Conservation (phyloP, 768 basidiomycete species). For the Boletus rufocinnamomeus region DNA sequence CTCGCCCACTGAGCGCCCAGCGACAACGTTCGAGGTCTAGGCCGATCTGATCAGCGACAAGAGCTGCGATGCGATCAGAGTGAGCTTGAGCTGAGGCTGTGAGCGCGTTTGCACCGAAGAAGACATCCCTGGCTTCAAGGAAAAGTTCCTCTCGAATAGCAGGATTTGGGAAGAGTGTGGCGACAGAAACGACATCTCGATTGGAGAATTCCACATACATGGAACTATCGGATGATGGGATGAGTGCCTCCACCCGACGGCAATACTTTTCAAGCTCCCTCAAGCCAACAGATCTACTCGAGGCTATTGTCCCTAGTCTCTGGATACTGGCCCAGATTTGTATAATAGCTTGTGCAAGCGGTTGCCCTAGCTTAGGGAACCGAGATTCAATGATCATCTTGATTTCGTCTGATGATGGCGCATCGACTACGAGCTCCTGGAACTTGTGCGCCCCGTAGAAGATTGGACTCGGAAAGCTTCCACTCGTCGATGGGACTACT, state of each 20-base stretch:
- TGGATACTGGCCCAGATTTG: constrained; percentile 68
- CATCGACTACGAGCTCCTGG: constrained; percentile 60
- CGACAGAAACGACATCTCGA: constrained; percentile 36
- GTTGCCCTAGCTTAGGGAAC: constrained; percentile 62
- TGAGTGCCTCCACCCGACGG: constrained; percentile 60
- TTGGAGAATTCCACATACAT: constrained; percentile 41
- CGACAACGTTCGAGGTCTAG: constrained; percentile 67
- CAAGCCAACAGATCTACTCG: constrained; percentile 65
- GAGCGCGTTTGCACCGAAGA: constrained; percentile 73
- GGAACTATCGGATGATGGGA: constrained; percentile 50
- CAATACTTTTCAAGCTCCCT: constrained; percentile 86
- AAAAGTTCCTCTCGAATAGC: constrained; percentile 85
- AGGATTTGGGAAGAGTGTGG: constrained; percentile 65
- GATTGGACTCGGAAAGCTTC: constrained; percentile 53
- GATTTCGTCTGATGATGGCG: constrained; percentile 70
- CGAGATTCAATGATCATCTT: constrained; percentile 63
- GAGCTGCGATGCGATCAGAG: constrained; percentile 47
- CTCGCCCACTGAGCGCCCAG: constrained; percentile 68
- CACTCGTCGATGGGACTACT: constrained; percentile 46
- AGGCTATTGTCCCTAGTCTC: constrained; percentile 49
- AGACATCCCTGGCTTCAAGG: constrained; percentile 86
- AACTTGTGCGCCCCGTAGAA: constrained; percentile 92
- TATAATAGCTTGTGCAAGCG: constrained; percentile 53
- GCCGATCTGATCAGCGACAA: constrained; percentile 63
- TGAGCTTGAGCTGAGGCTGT: constrained; percentile 55